Evolutionary conservation across 768 basidiomycete species (phyloP).

Genomic region (Trametopsis cervina): DNA sequence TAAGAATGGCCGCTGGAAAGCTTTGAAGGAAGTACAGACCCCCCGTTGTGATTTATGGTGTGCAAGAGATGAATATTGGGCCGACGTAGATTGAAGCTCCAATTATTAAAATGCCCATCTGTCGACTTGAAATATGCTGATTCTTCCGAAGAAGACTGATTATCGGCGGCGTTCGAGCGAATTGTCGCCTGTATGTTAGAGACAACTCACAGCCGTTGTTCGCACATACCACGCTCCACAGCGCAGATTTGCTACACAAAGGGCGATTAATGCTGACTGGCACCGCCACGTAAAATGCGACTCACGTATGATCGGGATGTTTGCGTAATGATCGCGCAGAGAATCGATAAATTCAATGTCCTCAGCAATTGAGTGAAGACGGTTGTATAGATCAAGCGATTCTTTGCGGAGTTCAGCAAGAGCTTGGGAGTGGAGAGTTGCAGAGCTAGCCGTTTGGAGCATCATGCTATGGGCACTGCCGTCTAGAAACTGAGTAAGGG

Average conservation of each 20-base stretch:
- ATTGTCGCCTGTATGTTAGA: too few species aligned
- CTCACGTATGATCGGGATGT: slow-evolving; percentile 52
- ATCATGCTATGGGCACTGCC: too few species aligned
- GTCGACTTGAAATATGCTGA: slow-evolving; percentile 90
- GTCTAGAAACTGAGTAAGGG: too few species aligned
- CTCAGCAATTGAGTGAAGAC: slow-evolving; percentile 77
- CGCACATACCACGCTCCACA: slow-evolving; percentile 94
- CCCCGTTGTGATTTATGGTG: slow-evolving; percentile 42
- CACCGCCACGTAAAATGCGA: slow-evolving; percentile 15
- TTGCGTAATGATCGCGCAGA: slow-evolving; percentile 41
- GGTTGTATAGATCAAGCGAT: slow-evolving; percentile 75
- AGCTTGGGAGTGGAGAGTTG: slow-evolving; percentile 11
- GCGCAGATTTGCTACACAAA: slow-evolving; percentile 81
- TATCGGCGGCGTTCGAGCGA: too few species aligned
- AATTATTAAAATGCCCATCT: slow-evolving; percentile 80
- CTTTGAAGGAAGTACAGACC: too few species aligned
- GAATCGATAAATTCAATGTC: slow-evolving; percentile 65
- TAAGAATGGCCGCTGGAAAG: too few species aligned
- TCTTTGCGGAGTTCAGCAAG: slow-evolving; percentile 57
- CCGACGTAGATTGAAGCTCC: slow-evolving; percentile 78
- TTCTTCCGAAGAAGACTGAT: slow-evolving; percentile 13
- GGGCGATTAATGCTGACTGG: not conserved
- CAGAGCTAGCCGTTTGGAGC: slow-evolving; percentile 39
- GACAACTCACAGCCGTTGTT: slow-evolving; percentile 45
- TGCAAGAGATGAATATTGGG: slow-evolving; percentile 78